Evolutionary conservation across 2,329 filamentous ascomycete species (phyloP), one percentile per base, ranked within the genome.

Genomic region (Colletotrichum sp.): DNA sequence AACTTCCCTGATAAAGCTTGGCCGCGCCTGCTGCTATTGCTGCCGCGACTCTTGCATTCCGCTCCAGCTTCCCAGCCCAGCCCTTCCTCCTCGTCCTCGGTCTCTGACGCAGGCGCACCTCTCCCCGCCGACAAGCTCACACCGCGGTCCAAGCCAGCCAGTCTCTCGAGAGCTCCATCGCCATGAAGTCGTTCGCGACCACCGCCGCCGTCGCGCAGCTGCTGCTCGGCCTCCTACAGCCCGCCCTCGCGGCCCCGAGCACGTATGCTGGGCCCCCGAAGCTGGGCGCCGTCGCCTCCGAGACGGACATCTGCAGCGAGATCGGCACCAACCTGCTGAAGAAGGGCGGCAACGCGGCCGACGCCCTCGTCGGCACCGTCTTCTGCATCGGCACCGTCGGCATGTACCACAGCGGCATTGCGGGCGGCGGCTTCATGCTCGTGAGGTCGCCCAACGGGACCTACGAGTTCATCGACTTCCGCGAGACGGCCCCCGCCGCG

Each of bases 401-500:
- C 62, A 93, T 93, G 91, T 93, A 93, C 77, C 92, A 94, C 80
- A 87, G 85, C 78, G 95, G 95, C 6, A 91, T 96, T 72, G 94
- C 93, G 7, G 95, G 95, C 5, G 95, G 95, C 16, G 95, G 95
- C 2, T 97, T 97, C 84, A 91, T 94, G 89, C 87, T 96, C 4
- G 89, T 96, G n/a, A 89, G 93, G 76, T 85, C 88, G 4, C 84
- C 89, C 7, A 90, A 94, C 77, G 93, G 93, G 7, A 85, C 86
- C 10, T 96, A 95, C 81, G 95, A 98, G 80, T 94, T 92, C 78
- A 92, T 98, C 78, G 95, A 98, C 82, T 98, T 97, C 83, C 90
- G 96, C 18, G 96, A 98, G 84, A 95, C 92, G 0, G 96, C 96
- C 0, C 95, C 96, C 1, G 94, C 93, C 0, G 94, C 95, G 2